Evolutionary conservation across 441 rosid genomes (phyloP), one percentile per base, ranked within the genome.

Genomic region (Populus hybrid): DNA sequence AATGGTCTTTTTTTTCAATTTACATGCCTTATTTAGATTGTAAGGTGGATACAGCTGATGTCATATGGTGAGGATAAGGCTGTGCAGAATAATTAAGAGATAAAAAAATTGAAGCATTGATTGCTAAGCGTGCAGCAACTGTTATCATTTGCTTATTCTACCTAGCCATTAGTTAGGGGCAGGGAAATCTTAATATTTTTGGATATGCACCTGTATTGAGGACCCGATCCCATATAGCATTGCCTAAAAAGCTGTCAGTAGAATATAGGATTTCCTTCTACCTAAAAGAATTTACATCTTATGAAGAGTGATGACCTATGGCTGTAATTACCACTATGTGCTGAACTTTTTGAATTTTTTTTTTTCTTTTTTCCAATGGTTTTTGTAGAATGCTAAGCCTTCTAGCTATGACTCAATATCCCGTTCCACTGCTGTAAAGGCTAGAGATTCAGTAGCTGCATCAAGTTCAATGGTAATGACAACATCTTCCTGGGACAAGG

Each of bases 401-500:
- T 91, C 92, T 75, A 87, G 87, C 83, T 83, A 83, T 84, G 86
- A 86, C 71, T 90, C 94, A 80, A 91, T 85, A 84, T 90, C 95
- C 38, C 88, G 82, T 82, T 89, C 92, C 24, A 33, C 85, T 28
- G 74, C 90, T 73, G 66, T 76, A 76, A 90, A 84, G 82, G 82
- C 68, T 67, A 86, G 88, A 86, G 94, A 87, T 69, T 77, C 82
- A 40, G 74, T 80, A 69, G 71, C 84, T 80, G 40, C 81, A 75
- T 83, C 86, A 68, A 86, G 79, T 80, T 86, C 86, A 73, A 69
- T 81, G 71, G 74, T 80, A 63, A 82, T 78, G 72, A 80, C 89
- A 64, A 79, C 93, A 73, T 86, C 83, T 76, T 86, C 82, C 26
- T 96, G 99, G 99, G 89, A 90, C 73, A 96, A 93, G 97, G 99